A percentile compares a stretch with the other conserved stretches of the same genome.
Conservation (phyloP, 1,284 basidiomycete species). For the Cutaneotrichosporon sp. region DNA sequence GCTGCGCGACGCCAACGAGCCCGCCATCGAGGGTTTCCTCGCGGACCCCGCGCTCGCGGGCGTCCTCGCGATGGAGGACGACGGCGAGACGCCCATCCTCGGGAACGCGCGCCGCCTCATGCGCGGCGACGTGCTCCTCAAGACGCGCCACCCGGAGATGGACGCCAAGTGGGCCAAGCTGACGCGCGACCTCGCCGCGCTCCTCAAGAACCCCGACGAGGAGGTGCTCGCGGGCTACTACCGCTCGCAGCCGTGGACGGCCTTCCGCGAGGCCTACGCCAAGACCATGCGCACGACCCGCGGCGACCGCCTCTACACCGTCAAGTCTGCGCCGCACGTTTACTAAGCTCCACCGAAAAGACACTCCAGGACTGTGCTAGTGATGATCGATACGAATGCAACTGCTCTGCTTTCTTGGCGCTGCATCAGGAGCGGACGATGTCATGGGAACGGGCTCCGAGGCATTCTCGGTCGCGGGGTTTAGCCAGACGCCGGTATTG, state of each 20-base stretch:
- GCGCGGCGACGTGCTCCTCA: background rate
- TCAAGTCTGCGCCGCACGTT: background rate
- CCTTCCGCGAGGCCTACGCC: background rate
- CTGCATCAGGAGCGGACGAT: too few relatives aligned
- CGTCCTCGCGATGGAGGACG: background rate
- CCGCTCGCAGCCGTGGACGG: background rate
- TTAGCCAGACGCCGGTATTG: too few relatives aligned
- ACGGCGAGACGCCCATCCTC: background rate
- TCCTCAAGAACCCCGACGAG: background rate
- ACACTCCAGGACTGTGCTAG: too few relatives aligned
- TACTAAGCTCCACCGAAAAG: background rate
- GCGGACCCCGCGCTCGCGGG: background rate
- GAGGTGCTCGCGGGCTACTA: background rate
- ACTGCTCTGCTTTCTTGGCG: too few relatives aligned
- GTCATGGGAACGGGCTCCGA: too few relatives aligned
- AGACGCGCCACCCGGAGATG: background rate
- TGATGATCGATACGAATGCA: too few relatives aligned
- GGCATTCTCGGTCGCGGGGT: too few relatives aligned
- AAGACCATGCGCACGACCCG: background rate
- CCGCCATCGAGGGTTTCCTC: background rate
- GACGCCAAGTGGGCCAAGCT: conserved; percentile 2
- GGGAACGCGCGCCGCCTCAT: background rate
- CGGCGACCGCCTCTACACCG: background rate
- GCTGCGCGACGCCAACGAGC: background rate
- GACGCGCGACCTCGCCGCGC: background rate